A percentile compares a stretch with the other conserved stretches of the same genome.
These are phyloP conservation scores for Camellia sinensis DNA, from an alignment of 148 eudicot species.

Conservation along the genomic window DNA sequence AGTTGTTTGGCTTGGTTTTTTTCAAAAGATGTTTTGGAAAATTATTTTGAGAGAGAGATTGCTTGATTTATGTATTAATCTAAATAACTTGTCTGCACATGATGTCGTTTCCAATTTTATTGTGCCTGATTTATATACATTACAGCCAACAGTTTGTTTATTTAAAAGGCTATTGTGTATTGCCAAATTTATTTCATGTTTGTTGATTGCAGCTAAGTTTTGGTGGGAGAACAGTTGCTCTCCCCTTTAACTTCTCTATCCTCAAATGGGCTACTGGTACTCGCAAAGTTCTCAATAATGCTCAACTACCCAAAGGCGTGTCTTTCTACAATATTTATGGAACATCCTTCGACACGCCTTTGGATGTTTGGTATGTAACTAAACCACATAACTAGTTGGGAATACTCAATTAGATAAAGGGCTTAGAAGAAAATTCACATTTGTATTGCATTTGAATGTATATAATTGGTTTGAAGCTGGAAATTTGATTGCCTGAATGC, in stretches of 20 bases:
- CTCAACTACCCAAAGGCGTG: slow-evolving; percentile 65
- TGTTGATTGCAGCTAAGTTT: slow-evolving; percentile 53
- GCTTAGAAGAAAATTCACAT: not conserved
- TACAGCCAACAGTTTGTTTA: not conserved
- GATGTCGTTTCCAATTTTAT: not conserved
- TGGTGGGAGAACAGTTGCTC: slow-evolving; percentile 59
- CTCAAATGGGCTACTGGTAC: slow-evolving; percentile 79
- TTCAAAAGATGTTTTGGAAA: too few relatives aligned
- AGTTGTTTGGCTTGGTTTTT: too few relatives aligned
- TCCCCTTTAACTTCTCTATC: slow-evolving; percentile 79
- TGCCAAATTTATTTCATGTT: not conserved
- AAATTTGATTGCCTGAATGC: not conserved
- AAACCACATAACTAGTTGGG: not conserved
- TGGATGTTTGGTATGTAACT: slow-evolving; percentile 78
- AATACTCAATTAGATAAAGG: not conserved
- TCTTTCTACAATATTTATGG: slow-evolving; percentile 81
- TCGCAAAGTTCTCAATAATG: slow-evolving; percentile 56
- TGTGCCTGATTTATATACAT: not conserved
- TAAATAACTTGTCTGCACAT: not conserved
- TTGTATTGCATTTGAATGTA: not conserved
- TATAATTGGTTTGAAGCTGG: not conserved
- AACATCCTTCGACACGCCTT: slow-evolving; percentile 84
- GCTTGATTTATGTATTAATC: too few relatives aligned
- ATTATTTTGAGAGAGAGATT: too few relatives aligned
- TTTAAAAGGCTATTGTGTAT: not conserved